phyloP scores from a whole-genome alignment of 345 rosid species.

The Streptanthus diversifolius region DNA sequence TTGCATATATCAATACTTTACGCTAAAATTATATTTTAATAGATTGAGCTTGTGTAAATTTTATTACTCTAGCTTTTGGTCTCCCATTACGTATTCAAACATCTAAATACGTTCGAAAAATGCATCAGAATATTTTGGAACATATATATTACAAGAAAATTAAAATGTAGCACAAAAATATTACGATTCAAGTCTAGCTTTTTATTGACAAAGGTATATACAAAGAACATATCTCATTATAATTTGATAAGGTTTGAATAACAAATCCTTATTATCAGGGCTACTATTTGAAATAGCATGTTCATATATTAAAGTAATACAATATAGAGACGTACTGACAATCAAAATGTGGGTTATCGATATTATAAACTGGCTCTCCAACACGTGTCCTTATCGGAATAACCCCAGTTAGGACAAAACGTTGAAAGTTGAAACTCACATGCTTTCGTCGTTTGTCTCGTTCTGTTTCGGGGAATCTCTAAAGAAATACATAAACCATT shows the following conservation, averaged over 20 bases:
- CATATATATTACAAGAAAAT: not conserved
- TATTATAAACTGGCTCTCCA: not conserved
- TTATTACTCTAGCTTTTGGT: no score
- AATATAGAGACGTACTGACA: not conserved
- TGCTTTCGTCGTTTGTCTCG: conserved; percentile 9
- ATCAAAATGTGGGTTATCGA: conserved; percentile 5
- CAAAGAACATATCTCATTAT: not conserved
- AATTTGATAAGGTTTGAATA: not conserved
- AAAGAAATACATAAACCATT: conserved; percentile 24
- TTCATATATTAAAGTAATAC: not conserved
- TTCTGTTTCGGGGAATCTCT: conserved; percentile 22
- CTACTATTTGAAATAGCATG: not conserved
- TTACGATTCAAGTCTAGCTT: not conserved
- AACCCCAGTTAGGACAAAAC: conserved; percentile 15
- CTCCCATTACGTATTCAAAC: no score
- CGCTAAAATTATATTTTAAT: no score
- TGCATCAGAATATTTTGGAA: no score
- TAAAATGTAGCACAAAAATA: not conserved
- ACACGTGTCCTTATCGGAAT: conserved; percentile 28
- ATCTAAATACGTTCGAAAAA: no score
- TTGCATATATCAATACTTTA: no score
- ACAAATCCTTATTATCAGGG: not conserved
- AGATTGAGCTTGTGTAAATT: no score
- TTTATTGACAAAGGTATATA: not conserved
- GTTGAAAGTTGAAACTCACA: conserved; percentile 16